Percentiles rank a stretch among this genome's conserved stretches.
phyloP scores from a whole-genome alignment of 1,139 yeast species.

The Yamadazyma siamensis region DNA sequence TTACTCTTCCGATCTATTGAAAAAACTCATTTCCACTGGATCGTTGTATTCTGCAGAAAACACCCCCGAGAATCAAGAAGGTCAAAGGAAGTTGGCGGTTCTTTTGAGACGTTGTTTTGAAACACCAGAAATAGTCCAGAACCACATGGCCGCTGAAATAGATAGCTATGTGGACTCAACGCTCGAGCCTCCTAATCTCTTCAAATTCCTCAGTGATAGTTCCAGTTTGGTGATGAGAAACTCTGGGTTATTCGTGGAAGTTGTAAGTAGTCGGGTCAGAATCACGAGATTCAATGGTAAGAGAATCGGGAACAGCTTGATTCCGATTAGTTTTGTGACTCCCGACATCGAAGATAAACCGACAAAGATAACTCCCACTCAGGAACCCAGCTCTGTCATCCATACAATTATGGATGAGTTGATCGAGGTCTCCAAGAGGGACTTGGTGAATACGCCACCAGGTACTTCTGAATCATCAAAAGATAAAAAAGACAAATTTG shows the following conservation, averaged over 20 bases:
- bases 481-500: slow-evolving; percentile 17
- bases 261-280: slow-evolving; percentile 46
- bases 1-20: too few species aligned
- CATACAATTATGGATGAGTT: slow-evolving; percentile 61
- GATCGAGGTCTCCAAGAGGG: slow-evolving; percentile 51
- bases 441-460: slow-evolving; percentile 42
- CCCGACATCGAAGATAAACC: too few species aligned
- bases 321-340: too few species aligned
- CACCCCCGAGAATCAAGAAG: slow-evolving; percentile 7
- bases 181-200: too few species aligned
- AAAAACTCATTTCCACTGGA: slow-evolving; percentile 11
- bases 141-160: slow-evolving; percentile 50
- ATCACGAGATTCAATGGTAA: slow-evolving; percentile 45
- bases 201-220: slow-evolving; percentile 51
- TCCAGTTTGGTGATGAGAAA: slow-evolving; percentile 57
- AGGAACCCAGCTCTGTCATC: too few species aligned
- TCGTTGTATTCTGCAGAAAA: slow-evolving; percentile 8
- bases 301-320: slow-evolving; percentile 14
- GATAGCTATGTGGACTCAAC: too few species aligned
- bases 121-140: slow-evolving; percentile 46
- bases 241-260: slow-evolving; percentile 53
- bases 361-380: too few species aligned
- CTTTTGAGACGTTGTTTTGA: slow-evolving; percentile 73
- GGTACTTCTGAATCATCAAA: slow-evolving; percentile 11
- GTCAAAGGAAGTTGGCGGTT: slow-evolving; percentile 22